Evolutionary conservation across 805 yeast genomes (phyloP), one percentile per base, ranked within the genome.

Genomic region (Wickerhamiella galacta): DNA sequence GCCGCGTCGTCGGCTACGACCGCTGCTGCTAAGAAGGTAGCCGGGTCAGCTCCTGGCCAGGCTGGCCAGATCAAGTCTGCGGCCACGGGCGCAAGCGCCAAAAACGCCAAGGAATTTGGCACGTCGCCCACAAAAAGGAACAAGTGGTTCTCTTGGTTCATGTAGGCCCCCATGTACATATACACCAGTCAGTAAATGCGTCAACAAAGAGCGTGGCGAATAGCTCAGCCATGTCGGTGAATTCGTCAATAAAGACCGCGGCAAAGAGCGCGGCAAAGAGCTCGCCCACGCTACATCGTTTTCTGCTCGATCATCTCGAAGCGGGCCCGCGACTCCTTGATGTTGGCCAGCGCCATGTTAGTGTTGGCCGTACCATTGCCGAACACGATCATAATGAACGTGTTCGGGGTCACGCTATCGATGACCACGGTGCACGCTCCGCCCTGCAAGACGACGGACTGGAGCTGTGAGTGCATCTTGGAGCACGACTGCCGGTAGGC

Each of bases 401-500:
- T 61, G 43, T 61, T 60, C 14, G 59, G 37, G 6, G 66, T 61
- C 36, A 60, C 45, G 2, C 57, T 53, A 32, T 61, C 65, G 17
- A 61, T 47, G 29, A 58, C 52, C 1, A 58, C 61, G 1, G 58
- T 52, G 39, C 57, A 58, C 31, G 48, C 49, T 28, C 39, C 43
- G 11, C 62, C 93, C 38, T 76, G 73, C 21, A 87, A 63, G 14
- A 77, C 70, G 31, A 87, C 56, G 30, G 79, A 75, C 41, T 69
- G 75, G 54, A 87, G 81, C 45, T 81, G 85, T 4, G 94, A 70
- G 48, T 93, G 69, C 47, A 87, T 63, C 52, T 82, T 85, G 32
- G 79, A 72, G 28, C 90, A 82, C 43, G 92, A 78, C 55, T 87
- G 95, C 49, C 90, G 83, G 56, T 80, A 87, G 17, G 93, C 82